Percentiles rank a stretch among this genome's conserved stretches.
phyloP scores from a whole-genome alignment of 345 rosid species.

The Abelmoschus esculentus region DNA sequence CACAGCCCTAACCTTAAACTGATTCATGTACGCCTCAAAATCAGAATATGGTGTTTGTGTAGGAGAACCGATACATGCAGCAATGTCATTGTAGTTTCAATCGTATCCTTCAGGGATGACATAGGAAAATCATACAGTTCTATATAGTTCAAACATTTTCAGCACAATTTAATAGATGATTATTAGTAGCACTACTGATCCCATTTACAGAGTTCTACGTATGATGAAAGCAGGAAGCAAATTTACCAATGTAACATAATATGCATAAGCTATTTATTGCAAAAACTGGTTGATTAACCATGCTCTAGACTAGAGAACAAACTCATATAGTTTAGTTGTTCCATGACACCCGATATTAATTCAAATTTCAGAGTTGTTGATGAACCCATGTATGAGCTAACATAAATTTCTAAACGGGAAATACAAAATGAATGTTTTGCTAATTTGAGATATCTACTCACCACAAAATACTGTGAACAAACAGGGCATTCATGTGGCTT shows the following conservation, averaged over 20 bases:
- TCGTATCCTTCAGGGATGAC: background rate
- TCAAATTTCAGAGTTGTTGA: too few species aligned
- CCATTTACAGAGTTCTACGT: background rate
- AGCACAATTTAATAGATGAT: background rate
- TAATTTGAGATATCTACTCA: conserved; percentile 29
- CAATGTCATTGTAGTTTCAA: background rate
- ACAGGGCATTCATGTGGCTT: conserved; percentile 77
- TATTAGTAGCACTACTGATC: background rate
- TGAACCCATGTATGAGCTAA: background rate
- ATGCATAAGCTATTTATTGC: background rate
- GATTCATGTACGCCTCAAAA: background rate
- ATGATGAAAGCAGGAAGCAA: background rate
- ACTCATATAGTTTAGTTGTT: too few species aligned
- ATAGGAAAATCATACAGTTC: background rate
- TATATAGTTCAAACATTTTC: background rate
- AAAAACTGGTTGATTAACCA: background rate
- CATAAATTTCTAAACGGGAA: background rate
- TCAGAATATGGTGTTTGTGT: background rate
- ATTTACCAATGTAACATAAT: background rate
- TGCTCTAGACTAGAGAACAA: too few species aligned
- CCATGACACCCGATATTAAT: too few species aligned
- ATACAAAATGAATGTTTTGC: background rate
- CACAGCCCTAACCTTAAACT: background rate
- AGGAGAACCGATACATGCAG: background rate
- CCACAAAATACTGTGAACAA: conserved; percentile 80